Evolutionary conservation across 306 rosid species (phyloP).

Genomic region (Vachellia pachyceras): DNA sequence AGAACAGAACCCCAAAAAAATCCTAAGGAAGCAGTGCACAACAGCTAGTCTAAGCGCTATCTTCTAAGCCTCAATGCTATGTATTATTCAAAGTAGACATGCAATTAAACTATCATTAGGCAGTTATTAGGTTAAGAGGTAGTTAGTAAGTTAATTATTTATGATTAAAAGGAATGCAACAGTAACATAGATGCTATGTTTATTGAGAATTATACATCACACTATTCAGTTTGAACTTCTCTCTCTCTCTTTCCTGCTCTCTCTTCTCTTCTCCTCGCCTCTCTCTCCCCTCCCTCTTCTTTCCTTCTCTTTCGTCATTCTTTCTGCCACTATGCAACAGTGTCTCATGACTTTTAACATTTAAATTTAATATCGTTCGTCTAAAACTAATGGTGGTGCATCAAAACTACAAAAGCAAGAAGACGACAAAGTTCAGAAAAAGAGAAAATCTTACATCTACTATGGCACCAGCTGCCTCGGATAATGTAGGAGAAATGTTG

Average conservation of each 20-base stretch:
- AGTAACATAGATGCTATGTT: background rate
- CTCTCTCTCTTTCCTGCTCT: too few species aligned
- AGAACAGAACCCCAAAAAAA: background rate
- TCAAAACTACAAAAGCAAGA: slow-evolving; percentile 17
- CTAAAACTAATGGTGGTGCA: slow-evolving; percentile 1
- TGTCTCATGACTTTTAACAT: background rate
- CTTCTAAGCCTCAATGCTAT: background rate
- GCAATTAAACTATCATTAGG: background rate
- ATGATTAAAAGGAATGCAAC: background rate
- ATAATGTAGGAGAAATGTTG: slow-evolving; percentile 82
- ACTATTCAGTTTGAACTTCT: background rate
- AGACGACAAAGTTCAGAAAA: background rate
- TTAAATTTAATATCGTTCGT: background rate
- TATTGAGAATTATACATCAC: background rate
- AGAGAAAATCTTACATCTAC: slow-evolving; percentile 66
- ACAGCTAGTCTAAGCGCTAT: background rate
- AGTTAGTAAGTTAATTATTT: background rate
- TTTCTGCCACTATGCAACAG: background rate
- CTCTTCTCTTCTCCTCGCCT: too few species aligned
- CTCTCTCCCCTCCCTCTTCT: too few species aligned
- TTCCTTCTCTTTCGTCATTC: background rate
- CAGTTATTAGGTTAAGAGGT: too few species aligned
- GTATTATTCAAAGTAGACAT: too few species aligned
- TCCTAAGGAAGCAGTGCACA: background rate
- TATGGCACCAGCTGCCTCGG: slow-evolving; percentile 97